Conservation (phyloP, 257 asterid species). For the Orobanche coerulescens region DNA sequence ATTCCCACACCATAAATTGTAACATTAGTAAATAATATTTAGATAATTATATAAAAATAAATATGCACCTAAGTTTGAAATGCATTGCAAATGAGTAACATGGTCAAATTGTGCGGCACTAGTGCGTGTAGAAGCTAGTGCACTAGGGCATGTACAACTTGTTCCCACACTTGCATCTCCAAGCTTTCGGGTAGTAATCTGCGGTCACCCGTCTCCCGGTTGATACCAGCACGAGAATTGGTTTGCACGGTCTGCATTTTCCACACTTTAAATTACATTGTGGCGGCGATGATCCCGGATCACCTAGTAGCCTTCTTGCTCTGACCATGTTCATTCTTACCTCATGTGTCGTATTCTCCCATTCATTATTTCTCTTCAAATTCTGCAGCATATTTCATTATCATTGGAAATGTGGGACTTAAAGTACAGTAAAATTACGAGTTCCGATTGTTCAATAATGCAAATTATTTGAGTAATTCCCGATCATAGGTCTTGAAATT, state of each 20-base stretch:
- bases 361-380: not conserved
- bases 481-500: too few relatives aligned
- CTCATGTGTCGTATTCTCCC: not conserved
- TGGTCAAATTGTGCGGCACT: not conserved
- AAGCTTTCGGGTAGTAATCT: slow-evolving; percentile 53
- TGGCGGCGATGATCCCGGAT: slow-evolving; percentile 56
- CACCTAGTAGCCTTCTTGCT: slow-evolving; percentile 36
- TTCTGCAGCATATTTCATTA: too few relatives aligned
- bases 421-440: not conserved
- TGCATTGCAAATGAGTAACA: not conserved
- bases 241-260: slow-evolving; percentile 50
- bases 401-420: too few relatives aligned
- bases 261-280: slow-evolving; percentile 49
- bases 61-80: too few relatives aligned
- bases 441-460: too few relatives aligned
- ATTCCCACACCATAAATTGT: too few relatives aligned
- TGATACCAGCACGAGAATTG: slow-evolving; percentile 55
- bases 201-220: slow-evolving; percentile 48
- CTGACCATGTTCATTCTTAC: not conserved
- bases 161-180: slow-evolving; percentile 64
- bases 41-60: too few relatives aligned
- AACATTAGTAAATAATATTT: too few relatives aligned
- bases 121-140: not conserved
- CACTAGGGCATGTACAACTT: slow-evolving; percentile 42
- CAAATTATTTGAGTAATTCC: too few relatives aligned